Conservation (phyloP, 768 basidiomycete species). For the Suillus clintonianus region DNA sequence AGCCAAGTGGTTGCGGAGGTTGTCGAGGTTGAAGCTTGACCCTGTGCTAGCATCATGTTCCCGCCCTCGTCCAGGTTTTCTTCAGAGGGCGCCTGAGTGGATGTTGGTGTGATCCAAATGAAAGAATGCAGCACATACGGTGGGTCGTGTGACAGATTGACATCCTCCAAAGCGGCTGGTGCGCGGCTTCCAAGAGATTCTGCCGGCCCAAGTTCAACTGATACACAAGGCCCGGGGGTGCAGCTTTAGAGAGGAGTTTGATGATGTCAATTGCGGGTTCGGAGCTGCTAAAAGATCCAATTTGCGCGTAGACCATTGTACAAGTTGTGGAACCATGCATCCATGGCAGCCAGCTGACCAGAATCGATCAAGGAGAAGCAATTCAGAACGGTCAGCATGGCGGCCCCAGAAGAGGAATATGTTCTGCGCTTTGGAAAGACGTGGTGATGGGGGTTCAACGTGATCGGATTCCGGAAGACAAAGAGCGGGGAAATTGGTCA, state of each 20-base stretch:
- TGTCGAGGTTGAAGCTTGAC: no score
- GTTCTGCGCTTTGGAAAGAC: no score
- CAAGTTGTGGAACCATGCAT: conserved; percentile 77
- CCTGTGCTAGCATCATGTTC: conserved; percentile 21
- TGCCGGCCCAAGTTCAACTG: conserved; percentile 63
- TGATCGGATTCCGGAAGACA: no score
- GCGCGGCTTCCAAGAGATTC: conserved; percentile 43
- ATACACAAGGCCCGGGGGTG: conserved; percentile 51
- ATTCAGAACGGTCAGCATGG: no score
- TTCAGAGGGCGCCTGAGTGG: conserved; percentile 15
- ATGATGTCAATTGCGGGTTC: conserved; percentile 51
- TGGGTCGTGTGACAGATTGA: conserved; percentile 58
- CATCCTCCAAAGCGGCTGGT: conserved; percentile 46
- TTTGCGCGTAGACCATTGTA: conserved; percentile 79
- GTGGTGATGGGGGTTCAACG: no score
- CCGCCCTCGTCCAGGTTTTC: conserved; percentile 21
- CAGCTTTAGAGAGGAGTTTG: conserved; percentile 64
- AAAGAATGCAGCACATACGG: conserved; percentile 27
- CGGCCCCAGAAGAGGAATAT: no score
- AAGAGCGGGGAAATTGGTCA: no score
- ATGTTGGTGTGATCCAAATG: not conserved
- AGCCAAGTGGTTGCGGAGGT: no score
- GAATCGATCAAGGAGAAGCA: conserved; percentile 65
- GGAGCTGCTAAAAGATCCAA: conserved; percentile 66
- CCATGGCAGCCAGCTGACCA: conserved; percentile 75